These are phyloP conservation scores for Wickerhamomyces sp. DNA, from an alignment of 1,139 yeast species.

Conservation along the genomic window DNA sequence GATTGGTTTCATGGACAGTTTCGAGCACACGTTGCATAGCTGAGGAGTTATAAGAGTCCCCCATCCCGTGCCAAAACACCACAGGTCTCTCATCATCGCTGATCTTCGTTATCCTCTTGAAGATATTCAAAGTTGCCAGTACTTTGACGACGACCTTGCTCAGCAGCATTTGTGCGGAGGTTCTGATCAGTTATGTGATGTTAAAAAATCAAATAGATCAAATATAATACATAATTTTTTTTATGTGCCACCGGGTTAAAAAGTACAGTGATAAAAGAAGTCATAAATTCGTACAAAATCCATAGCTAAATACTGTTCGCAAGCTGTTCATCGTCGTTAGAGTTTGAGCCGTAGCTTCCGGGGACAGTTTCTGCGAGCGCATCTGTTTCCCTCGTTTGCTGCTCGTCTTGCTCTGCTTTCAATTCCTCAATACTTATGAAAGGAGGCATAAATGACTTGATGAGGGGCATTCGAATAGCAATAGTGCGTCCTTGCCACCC, in stretches of 20 bases:
- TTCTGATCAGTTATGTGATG: not conserved
- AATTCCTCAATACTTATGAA: slow-evolving; percentile 13
- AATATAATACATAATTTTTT: not conserved
- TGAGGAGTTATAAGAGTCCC: slow-evolving; percentile 65
- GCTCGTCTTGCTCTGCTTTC: slow-evolving; percentile 11
- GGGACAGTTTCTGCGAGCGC: slow-evolving; percentile 3
- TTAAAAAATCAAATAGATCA: not conserved
- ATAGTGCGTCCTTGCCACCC: slow-evolving; percentile 14
- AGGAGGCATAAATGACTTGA: slow-evolving; percentile 11
- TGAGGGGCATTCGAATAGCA: slow-evolving; percentile 9
- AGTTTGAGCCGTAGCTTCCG: not conserved
- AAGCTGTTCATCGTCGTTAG: slow-evolving; percentile 1
- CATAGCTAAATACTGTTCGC: slow-evolving; percentile 2
- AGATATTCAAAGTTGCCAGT: slow-evolving; percentile 10
- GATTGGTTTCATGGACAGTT: slow-evolving; percentile 40
- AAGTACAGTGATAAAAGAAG: too few relatives aligned
- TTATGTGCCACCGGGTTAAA: not conserved
- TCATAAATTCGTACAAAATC: too few relatives aligned
- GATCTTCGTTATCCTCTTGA: slow-evolving; percentile 12
- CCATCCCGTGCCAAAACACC: slow-evolving; percentile 83
- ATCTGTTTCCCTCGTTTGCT: slow-evolving; percentile 1
- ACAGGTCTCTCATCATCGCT: slow-evolving; percentile 38
- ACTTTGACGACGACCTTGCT: slow-evolving; percentile 9
- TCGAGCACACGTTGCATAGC: slow-evolving; percentile 49
- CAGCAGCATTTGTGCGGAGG: not conserved